These are phyloP conservation scores for Chloris gayana DNA, from an alignment of 176 grass and related monocot genomes.

Conservation along the genomic window DNA sequence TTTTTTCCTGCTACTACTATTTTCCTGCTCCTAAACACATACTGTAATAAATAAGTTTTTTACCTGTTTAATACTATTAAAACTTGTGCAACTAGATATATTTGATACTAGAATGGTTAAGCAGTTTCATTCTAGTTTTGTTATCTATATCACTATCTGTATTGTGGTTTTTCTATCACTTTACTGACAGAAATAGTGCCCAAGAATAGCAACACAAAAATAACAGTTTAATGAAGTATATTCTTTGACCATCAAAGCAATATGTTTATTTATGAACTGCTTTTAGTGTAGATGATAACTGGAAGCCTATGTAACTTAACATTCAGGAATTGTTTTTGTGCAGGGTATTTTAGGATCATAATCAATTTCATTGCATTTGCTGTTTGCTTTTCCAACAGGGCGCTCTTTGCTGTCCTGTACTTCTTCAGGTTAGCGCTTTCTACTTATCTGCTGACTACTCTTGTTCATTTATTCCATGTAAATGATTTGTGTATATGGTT, in stretches of 20 bases:
- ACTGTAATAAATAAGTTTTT: not conserved
- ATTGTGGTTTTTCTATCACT: not conserved
- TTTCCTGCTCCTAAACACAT: not conserved
- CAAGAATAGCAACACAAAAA: not conserved
- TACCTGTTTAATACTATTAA: not conserved
- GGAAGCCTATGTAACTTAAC: not conserved
- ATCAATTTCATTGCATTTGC: conserved; percentile 89
- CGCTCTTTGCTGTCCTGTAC: conserved; percentile 84
- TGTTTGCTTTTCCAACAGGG: conserved; percentile 67
- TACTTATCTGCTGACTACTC: not conserved
- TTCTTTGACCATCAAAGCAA: not conserved
- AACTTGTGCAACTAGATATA: not conserved
- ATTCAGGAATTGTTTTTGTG: not conserved
- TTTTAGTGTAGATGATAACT: not conserved
- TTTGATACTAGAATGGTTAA: not conserved
- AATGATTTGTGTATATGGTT: conserved; percentile 10
- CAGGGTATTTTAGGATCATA: conserved; percentile 91
- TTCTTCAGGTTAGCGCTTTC: conserved; percentile 65
- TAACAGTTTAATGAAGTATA: not conserved
- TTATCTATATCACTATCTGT: not conserved
- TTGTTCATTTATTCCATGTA: conserved; percentile 1
- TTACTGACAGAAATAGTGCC: not conserved
- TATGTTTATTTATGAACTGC: not conserved
- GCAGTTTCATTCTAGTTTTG: not conserved
- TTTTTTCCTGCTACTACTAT: not conserved